These are phyloP conservation scores for Eimeria acervulina DNA, from an alignment of 169 alveolate species.

Conservation along the genomic window DNA sequence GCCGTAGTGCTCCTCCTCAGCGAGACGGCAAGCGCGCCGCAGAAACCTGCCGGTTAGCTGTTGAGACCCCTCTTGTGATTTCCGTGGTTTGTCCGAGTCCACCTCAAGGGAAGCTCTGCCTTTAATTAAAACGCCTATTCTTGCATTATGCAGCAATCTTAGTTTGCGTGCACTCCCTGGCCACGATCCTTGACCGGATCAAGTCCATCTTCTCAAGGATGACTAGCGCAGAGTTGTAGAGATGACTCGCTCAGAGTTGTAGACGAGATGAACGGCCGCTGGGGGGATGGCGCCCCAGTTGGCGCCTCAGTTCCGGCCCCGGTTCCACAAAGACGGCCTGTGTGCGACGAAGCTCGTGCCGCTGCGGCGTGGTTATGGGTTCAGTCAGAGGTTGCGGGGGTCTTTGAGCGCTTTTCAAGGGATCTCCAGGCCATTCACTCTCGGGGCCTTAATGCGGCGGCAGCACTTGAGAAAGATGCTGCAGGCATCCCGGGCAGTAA, in stretches of 20 bases:
- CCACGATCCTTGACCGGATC: neutral
- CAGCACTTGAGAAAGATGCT: constrained; percentile 53
- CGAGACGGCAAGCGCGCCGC: neutral
- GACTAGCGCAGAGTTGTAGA: neutral
- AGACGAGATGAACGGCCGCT: constrained; percentile 69
- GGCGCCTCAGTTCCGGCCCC: constrained; percentile 24
- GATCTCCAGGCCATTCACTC: constrained; percentile 52
- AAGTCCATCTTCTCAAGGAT: neutral
- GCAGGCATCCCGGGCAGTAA: neutral
- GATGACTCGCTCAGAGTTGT: constrained; percentile 13
- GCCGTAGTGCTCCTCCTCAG: constrained; percentile 28
- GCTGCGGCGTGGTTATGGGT: constrained; percentile 77
- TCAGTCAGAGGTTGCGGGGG: constrained; percentile 69
- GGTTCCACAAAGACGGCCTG: neutral
- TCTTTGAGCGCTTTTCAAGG: constrained; percentile 51
- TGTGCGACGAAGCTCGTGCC: constrained; percentile 69
- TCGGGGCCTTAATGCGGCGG: constrained; percentile 56
- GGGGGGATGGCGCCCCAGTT: constrained; percentile 60
- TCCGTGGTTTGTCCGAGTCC: neutral
- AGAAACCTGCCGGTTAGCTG: neutral
- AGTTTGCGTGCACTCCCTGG: neutral
- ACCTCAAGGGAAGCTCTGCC: neutral
- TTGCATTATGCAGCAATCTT: neutral
- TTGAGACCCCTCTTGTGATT: neutral
- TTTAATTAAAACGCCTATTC: neutral